Conservation (phyloP, 116 monocot genomes). For the Zostera marina region DNA sequence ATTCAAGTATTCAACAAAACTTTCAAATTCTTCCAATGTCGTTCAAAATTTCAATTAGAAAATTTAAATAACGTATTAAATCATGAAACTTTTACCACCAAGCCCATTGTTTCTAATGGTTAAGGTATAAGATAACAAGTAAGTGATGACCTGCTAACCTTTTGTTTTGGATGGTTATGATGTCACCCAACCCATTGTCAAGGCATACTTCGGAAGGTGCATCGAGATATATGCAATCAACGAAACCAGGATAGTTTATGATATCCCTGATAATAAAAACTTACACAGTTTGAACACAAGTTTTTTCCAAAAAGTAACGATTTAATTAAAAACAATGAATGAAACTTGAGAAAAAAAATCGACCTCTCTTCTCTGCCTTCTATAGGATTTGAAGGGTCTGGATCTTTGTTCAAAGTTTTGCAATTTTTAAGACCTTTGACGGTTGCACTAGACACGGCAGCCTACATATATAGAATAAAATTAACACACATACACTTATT, state of each 20-base stretch:
- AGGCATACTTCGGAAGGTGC: conserved; percentile 55
- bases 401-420: conserved; percentile 85
- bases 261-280: conserved; percentile 44
- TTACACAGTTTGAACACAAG: neutral
- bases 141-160: conserved; percentile 28
- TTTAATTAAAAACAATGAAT: neutral
- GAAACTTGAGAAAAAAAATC: neutral
- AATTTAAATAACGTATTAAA: too few relatives aligned
- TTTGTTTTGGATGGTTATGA: conserved; percentile 45
- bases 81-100: too few relatives aligned
- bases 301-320: neutral
- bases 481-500: neutral
- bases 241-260: conserved; percentile 88
- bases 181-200: conserved; percentile 85
- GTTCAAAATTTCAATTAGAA: too few relatives aligned
- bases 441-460: conserved; percentile 45
- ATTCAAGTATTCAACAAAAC: too few relatives aligned
- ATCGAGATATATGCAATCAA: conserved; percentile 81
- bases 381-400: conserved; percentile 80
- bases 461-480: conserved; percentile 24
- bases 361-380: conserved; percentile 88
- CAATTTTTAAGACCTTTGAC: conserved; percentile 89
- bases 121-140: too few relatives aligned
- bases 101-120: too few relatives aligned
- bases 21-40: too few relatives aligned